Conservation (phyloP, 129 eudicot species). For the Lactuca saligna region DNA sequence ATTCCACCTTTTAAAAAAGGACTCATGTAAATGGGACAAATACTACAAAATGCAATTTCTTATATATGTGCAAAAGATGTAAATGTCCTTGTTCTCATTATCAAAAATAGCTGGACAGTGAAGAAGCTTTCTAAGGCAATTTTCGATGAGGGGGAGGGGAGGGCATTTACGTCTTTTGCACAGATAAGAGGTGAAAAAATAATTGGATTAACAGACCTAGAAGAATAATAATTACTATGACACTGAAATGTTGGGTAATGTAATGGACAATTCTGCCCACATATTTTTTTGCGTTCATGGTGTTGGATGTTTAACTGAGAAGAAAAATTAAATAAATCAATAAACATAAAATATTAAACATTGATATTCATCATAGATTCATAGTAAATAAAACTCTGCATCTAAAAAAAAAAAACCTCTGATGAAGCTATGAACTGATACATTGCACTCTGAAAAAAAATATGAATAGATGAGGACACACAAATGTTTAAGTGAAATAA, state of each 20-base stretch:
- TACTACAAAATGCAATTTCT: conserved; percentile 7
- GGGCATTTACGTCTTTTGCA: too few relatives aligned
- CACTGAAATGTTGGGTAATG: too few relatives aligned
- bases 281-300: too few relatives aligned
- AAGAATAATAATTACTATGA: too few relatives aligned
- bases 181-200: too few relatives aligned
- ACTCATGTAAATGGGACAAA: conserved; percentile 7
- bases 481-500: conserved; percentile 14
- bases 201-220: too few relatives aligned
- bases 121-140: too few relatives aligned
- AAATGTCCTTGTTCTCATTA: not conserved
- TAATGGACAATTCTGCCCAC: too few relatives aligned
- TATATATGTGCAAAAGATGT: not conserved
- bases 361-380: conserved; percentile 14
- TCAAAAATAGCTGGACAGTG: not conserved
- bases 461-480: conserved; percentile 17
- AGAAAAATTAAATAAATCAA: too few relatives aligned
- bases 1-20: conserved; percentile 49
- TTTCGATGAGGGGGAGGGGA: too few relatives aligned
- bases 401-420: too few relatives aligned
- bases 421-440: conserved; percentile 71
- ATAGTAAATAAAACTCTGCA: conserved; percentile 5
- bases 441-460: conserved; percentile 79
- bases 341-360: not conserved
- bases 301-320: too few relatives aligned